phyloP scores from a whole-genome alignment of 495 filamentous ascomycete genomes.

The Diplogelasinospora grovesii region DNA sequence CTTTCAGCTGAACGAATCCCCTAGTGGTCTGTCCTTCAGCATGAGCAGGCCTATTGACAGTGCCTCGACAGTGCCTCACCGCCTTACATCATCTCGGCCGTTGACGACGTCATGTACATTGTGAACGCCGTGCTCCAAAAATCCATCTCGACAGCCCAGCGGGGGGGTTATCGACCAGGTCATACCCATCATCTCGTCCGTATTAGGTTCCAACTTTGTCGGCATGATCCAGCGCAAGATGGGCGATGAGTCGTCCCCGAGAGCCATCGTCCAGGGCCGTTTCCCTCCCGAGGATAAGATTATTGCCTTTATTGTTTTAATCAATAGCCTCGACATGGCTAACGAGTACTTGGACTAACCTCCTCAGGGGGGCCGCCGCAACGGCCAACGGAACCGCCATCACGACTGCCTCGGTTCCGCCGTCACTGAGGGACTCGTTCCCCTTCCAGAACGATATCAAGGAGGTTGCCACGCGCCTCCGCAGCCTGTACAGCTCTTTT shows the following conservation, averaged over 20 bases:
- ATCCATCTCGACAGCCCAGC: constrained; percentile 77
- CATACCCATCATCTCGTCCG: constrained; percentile 67
- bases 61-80: too few relatives aligned
- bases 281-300: constrained; percentile 79
- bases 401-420: too few relatives aligned
- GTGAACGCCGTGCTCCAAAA: constrained; percentile 85
- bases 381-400: constrained; percentile 11
- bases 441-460: constrained; percentile 67
- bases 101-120: constrained; percentile 99
- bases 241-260: constrained; percentile 89
- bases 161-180: constrained; percentile 66
- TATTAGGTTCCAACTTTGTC: constrained; percentile 90
- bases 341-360: constrained; percentile 83
- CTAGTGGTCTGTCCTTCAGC: constrained; percentile 68
- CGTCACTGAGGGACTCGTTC: constrained; percentile 60
- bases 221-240: constrained; percentile 97
- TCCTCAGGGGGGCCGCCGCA: constrained; percentile 49
- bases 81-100: constrained; percentile 89
- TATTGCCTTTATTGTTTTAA: constrained; percentile 79
- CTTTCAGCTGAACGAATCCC: constrained; percentile 91
- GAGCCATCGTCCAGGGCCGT: constrained; percentile 63
- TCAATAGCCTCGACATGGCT: constrained; percentile 89
- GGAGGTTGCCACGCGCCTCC: constrained; percentile 59
- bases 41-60: constrained; percentile 56
- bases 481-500: constrained; percentile 63